phyloP scores from a whole-genome alignment of 306 rosid species.

The Quercus agrifolia region DNA sequence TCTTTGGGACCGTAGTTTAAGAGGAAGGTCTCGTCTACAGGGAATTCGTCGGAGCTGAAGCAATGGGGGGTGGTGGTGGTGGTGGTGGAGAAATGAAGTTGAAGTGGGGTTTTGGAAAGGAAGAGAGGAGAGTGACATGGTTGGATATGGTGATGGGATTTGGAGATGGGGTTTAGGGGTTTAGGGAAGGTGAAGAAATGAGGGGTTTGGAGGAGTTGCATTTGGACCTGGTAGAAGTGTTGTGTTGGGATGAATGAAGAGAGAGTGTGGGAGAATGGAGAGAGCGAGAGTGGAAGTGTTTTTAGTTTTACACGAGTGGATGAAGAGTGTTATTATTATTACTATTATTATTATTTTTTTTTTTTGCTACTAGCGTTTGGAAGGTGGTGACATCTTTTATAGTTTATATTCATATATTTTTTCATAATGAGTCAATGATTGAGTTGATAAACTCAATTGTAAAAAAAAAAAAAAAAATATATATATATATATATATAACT shows the following conservation, averaged over 20 bases:
- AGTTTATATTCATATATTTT: no score
- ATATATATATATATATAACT: no score
- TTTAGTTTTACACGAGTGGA: background rate
- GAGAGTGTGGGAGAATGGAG: background rate
- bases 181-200: conserved; percentile 66
- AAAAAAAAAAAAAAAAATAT: no score
- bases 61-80: conserved; percentile 22
- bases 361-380: no score
- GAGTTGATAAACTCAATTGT: no score
- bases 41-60: conserved; percentile 88
- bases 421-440: no score
- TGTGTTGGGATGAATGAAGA: background rate
- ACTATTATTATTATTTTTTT: background rate
- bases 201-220: conserved; percentile 68
- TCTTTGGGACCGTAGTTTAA: conserved; percentile 52
- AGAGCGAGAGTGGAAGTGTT: background rate
- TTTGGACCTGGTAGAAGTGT: conserved; percentile 11
- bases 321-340: background rate
- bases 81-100: background rate
- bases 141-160: conserved; percentile 1
- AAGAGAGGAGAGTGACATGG: conserved; percentile 40
- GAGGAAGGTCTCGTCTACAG: conserved; percentile 77
- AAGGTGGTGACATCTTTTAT: no score
- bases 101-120: background rate
- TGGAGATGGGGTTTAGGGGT: conserved; percentile 27